phyloP scores from a whole-genome alignment of 2,329 filamentous ascomycete species.

The Pseudonectria buxi region DNA sequence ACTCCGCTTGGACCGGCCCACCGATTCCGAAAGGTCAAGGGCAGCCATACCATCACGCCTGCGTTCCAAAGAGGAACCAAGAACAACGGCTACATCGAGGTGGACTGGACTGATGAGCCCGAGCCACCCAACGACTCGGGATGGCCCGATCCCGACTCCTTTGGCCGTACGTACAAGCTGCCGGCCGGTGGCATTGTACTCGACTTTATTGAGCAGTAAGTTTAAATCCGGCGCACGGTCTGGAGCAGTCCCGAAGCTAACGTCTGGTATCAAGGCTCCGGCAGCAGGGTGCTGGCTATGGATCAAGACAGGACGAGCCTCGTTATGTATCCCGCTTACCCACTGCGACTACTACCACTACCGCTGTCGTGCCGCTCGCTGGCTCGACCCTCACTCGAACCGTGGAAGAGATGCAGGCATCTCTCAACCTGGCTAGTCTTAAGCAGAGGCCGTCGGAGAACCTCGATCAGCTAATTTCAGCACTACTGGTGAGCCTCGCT shows the following conservation, averaged over 20 bases:
- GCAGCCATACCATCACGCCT: slow-evolving; percentile 44
- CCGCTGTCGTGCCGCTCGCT: slow-evolving; percentile 12
- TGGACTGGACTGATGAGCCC: slow-evolving; percentile 54
- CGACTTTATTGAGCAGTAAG: slow-evolving; percentile 64
- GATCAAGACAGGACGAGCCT: slow-evolving; percentile 23
- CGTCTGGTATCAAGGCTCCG: slow-evolving; percentile 23
- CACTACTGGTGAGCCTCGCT: slow-evolving; percentile 52
- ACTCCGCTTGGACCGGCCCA: slow-evolving; percentile 55
- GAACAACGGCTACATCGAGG: slow-evolving; percentile 67
- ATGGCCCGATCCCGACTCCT: slow-evolving; percentile 53
- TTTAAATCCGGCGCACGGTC: slow-evolving; percentile 5
- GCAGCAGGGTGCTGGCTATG: slow-evolving; percentile 33
- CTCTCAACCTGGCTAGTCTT: slow-evolving; percentile 56
- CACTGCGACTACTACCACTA: slow-evolving; percentile 15
- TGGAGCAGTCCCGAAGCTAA: slow-evolving; percentile 11
- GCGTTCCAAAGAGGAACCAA: slow-evolving; percentile 55
- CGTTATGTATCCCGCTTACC: slow-evolving; percentile 24
- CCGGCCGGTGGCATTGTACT: slow-evolving; percentile 58
- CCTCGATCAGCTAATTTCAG: slow-evolving; percentile 48
- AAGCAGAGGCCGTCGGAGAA: slow-evolving; percentile 42
- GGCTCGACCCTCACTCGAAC: slow-evolving; percentile 35
- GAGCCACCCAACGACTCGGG: slow-evolving; percentile 48
- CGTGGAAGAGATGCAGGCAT: slow-evolving; percentile 60
- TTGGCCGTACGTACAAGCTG: slow-evolving; percentile 59
- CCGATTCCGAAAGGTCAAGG: slow-evolving; percentile 54